These are phyloP conservation scores for Rugonectria rugulosa DNA, from an alignment of 2,329 filamentous ascomycete species.

Conservation along the genomic window DNA sequence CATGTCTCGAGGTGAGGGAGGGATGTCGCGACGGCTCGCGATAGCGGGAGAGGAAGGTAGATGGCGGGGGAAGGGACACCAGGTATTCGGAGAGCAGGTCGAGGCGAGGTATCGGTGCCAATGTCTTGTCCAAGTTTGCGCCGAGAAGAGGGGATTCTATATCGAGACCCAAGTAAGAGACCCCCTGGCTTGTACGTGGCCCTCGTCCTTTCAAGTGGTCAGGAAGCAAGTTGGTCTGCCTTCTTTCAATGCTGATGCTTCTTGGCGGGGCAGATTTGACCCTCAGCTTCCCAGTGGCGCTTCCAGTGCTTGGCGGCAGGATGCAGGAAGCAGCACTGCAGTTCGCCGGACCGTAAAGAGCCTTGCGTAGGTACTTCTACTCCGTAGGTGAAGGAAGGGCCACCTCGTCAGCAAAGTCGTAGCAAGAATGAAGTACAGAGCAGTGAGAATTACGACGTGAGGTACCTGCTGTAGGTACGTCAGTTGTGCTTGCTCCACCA, in stretches of 20 bases:
- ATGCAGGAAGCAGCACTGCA: slow-evolving; percentile 4
- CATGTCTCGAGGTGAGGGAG: slow-evolving; percentile 35
- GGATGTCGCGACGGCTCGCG: too few relatives aligned
- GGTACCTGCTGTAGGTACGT: background rate
- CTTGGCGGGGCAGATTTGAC: slow-evolving; percentile 34
- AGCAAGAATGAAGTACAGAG: too few relatives aligned
- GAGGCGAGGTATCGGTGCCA: slow-evolving; percentile 7
- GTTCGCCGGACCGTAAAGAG: slow-evolving; percentile 9
- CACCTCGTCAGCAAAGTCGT: too few relatives aligned
- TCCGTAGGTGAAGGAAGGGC: too few relatives aligned
- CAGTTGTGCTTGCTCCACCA: background rate
- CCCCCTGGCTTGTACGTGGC: slow-evolving; percentile 13
- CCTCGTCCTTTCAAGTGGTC: slow-evolving; percentile 1
- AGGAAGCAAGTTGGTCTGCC: background rate
- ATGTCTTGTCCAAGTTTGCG: slow-evolving; percentile 22
- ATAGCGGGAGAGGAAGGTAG: too few relatives aligned
- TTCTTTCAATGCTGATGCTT: background rate
- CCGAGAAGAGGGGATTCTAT: slow-evolving; percentile 10
- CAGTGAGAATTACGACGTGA: too few relatives aligned
- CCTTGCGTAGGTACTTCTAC: too few relatives aligned
- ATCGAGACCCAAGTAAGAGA: slow-evolving; percentile 5
- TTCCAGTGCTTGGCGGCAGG: background rate
- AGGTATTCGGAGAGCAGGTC: background rate
- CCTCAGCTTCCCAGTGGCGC: slow-evolving; percentile 25
- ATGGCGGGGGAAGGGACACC: background rate